These are phyloP conservation scores for Tuber melanosporum DNA, from an alignment of 495 filamentous ascomycete species.

Conservation along the genomic window DNA sequence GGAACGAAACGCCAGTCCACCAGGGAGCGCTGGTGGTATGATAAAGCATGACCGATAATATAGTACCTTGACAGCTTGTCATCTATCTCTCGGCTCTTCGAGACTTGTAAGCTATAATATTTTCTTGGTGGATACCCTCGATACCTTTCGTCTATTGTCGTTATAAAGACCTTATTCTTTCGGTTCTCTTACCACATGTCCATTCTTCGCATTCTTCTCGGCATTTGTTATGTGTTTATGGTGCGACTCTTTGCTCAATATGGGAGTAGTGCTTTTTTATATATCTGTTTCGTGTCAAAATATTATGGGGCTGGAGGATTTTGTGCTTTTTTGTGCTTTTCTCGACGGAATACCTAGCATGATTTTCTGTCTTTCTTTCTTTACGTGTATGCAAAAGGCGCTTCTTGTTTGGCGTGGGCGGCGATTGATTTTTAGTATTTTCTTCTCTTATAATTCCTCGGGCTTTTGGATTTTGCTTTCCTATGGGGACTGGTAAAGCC, in stretches of 20 bases:
- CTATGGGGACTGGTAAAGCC: conserved; percentile 14
- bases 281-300: conserved; percentile 16
- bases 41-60: conserved; percentile 20
- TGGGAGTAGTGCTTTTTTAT: conserved; percentile 20
- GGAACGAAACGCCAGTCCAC: conserved; percentile 20
- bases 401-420: neutral
- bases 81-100: conserved; percentile 5
- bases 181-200: conserved; percentile 8
- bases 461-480: neutral
- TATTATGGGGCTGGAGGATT: conserved; percentile 21
- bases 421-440: conserved; percentile 12
- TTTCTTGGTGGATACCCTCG: conserved; percentile 8
- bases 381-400: neutral
- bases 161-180: conserved; percentile 27
- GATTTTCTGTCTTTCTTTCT: neutral
- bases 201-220: conserved; percentile 16
- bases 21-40: conserved; percentile 10
- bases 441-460: conserved; percentile 16
- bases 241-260: conserved; percentile 6
- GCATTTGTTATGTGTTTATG: neutral
- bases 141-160: conserved; percentile 32
- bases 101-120: conserved; percentile 28
- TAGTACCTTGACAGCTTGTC: neutral
- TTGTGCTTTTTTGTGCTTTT: conserved; percentile 33
- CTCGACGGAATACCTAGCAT: conserved; percentile 6